Conservation (phyloP, 2,329 filamentous ascomycete genomes). For the Chrysoporthe cubensis region DNA sequence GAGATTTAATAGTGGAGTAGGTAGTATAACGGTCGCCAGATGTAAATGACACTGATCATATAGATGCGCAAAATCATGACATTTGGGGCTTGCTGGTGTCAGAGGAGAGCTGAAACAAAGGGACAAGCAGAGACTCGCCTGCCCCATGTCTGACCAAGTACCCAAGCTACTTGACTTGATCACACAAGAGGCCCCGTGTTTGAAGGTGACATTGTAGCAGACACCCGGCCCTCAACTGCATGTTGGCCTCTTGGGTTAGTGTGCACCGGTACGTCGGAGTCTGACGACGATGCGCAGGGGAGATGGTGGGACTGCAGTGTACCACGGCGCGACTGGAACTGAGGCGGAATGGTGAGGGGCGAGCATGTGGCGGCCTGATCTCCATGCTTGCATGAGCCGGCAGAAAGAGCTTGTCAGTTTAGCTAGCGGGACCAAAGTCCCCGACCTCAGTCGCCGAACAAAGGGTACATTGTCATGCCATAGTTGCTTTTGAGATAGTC, state of each 20-base stretch:
- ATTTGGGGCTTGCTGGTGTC: slow-evolving; percentile 19
- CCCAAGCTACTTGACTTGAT: slow-evolving; percentile 4
- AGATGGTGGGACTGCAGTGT: slow-evolving; percentile 5
- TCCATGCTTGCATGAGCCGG: slow-evolving; percentile 7
- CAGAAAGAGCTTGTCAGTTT: slow-evolving; percentile 1
- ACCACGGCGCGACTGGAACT: slow-evolving; percentile 22
- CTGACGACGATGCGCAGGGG: slow-evolving; percentile 5
- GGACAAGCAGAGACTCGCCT: slow-evolving; percentile 14
- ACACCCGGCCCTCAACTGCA: background rate
- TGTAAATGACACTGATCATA: background rate
- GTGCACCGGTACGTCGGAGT: slow-evolving; percentile 13
- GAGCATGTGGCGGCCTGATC: slow-evolving; percentile 12
- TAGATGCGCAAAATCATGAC: background rate
- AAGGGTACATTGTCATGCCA: background rate
- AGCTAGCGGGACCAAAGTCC: slow-evolving; percentile 14
- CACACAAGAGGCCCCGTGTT: slow-evolving; percentile 10
- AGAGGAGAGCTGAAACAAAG: slow-evolving; percentile 22
- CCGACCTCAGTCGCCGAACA: slow-evolving; percentile 20
- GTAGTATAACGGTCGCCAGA: background rate
- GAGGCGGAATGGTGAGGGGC: slow-evolving; percentile 23
- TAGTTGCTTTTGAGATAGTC: slow-evolving; percentile 18
- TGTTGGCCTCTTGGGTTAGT: background rate
- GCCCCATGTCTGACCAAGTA: slow-evolving; percentile 8
- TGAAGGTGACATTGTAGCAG: background rate
- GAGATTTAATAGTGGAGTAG: background rate